Evolutionary conservation across 176 grass and related monocot species (phyloP), one percentile per base, ranked within the genome.

Genomic region (Zoysia japonica): DNA sequence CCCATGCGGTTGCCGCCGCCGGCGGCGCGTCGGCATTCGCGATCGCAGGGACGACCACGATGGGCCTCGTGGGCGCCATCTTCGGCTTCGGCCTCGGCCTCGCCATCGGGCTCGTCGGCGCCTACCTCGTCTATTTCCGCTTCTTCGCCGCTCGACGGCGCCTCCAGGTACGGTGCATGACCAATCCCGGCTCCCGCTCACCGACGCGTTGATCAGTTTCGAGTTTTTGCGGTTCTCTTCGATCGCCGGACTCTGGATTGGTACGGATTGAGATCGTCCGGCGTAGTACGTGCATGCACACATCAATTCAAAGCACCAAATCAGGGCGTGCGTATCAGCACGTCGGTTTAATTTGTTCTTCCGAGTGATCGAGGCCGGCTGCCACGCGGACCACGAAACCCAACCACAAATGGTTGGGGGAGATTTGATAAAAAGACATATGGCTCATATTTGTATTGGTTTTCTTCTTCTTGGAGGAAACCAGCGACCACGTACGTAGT

Each of bases 41-140:
- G 45, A 28, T 38, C 6, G 56, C 69, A n/a, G 65, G 7, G 2
- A 57, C 15, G 16, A 57, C 43, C 10, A 36, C 38, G 75, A 88
- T 83, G 86, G 86, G 86, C 9, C 68, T 87, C 61, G 49, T 76
- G 16, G 82, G 87, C 65, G 77, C 77, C 57, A 1, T 85, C 71
- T 2, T 84, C 56, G 87, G 87, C 71, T 84, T 88, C 76, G 44
- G 9, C 47, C 16, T 88, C 87, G 87, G 87, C 77, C 70, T 84
- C 76, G 55, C 76, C 63, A 42, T 88, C 56, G 81, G 86, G 6
- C 65, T 89, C 57, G 65, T 65, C 77, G 82, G 71, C 71, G 65
- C 87, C 0, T 85, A 71, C 82, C 50, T 89, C 77, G 42, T 76
- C 82, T 71, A 85, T 82, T 71, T 85, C 77, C 87, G 77, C 77